Evolutionary conservation across 192 early-diverging fungal species (phyloP).

Genomic region (Coemansia interrupta): DNA sequence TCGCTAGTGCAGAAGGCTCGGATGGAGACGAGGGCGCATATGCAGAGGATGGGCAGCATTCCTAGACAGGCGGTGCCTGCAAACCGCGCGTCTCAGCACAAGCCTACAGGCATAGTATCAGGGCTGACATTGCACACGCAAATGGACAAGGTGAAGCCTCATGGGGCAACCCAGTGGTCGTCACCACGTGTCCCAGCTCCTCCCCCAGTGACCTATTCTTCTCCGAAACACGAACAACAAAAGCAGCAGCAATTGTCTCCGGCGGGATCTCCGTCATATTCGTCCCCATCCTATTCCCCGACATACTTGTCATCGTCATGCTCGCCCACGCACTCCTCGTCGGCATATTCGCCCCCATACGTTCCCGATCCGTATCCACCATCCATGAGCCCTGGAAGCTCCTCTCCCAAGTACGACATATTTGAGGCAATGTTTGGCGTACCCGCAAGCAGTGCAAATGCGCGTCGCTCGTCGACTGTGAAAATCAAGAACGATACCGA

Average conservation of each 20-base stretch:
- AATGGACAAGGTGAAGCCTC: no score
- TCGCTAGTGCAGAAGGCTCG: conserved; percentile 36
- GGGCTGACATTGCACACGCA: no score
- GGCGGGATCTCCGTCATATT: conserved; percentile 29
- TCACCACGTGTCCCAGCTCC: no score
- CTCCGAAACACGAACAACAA: neutral
- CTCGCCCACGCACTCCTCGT: conserved; percentile 38
- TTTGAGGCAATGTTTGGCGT: conserved; percentile 38
- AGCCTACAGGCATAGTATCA: no score
- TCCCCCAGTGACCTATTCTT: no score
- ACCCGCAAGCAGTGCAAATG: conserved; percentile 4
- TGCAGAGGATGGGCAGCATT: conserved; percentile 24
- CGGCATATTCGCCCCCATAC: conserved; percentile 44
- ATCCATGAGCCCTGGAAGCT: neutral
- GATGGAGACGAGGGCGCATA: conserved; percentile 31
- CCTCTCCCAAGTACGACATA: conserved; percentile 22
- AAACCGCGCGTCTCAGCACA: no score
- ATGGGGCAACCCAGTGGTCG: no score
- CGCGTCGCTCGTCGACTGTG: conserved; percentile 20
- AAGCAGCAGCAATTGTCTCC: conserved; percentile 20
- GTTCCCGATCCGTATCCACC: conserved; percentile 25
- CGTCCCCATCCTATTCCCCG: conserved; percentile 27
- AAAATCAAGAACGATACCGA: conserved; percentile 22
- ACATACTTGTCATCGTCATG: conserved; percentile 14
- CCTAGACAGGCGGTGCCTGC: neutral